Base-by-base conservation (phyloP, 257 asterid species). In the Salvia rosmarinus region DNA sequence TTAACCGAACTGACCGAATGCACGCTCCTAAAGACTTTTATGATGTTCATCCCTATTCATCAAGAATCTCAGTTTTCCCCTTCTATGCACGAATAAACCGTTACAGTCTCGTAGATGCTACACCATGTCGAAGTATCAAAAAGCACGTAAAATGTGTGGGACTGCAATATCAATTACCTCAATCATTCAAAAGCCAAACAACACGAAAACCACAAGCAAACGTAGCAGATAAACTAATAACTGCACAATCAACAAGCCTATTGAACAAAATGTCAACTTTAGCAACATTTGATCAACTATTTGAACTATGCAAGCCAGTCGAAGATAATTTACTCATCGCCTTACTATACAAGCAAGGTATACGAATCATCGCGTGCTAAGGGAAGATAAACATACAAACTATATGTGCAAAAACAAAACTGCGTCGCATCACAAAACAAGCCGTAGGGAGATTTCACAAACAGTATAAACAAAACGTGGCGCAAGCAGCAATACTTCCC, bases 401-500 rank as follows among this genome's bases (percentile, higher is more conserved):
- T 8, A 44, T 66, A 68, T 69, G 50, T 69, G 79, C 79, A 69
- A 56, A 69, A 56, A 56, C 72, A 74, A 79, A 79, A 74, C 61
- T 69, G 73, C n/a, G 76, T 21, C 32, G 40, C 55, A 23, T 21
- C 34, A 25, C n/a, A 39, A n/a, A 34, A 67, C 10, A 16, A 3
- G n/a, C 39, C 12, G 32, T 2, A 13, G n/a, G 23, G 42, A 35
- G 43, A 25, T 54, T 40, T 88, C 85, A 92, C 82, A 84, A 47
- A 64, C 92, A 84, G 80, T 88, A 92, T 81, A 83, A 83, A 81
- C 90, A 90, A 61, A 90, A 79, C 6, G 88, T 77, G 40, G 79
- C 80, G 47, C 91, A 88, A 0, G 88, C 84, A 32, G 89, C 88
- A 21, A 90, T 88, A 64, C 95, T 88, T 16, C 96, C 96, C 17